Evolutionary conservation across 495 filamentous ascomycete species (phyloP), one percentile per base, ranked within the genome.

Genomic region (Penicillium roqueforti): DNA sequence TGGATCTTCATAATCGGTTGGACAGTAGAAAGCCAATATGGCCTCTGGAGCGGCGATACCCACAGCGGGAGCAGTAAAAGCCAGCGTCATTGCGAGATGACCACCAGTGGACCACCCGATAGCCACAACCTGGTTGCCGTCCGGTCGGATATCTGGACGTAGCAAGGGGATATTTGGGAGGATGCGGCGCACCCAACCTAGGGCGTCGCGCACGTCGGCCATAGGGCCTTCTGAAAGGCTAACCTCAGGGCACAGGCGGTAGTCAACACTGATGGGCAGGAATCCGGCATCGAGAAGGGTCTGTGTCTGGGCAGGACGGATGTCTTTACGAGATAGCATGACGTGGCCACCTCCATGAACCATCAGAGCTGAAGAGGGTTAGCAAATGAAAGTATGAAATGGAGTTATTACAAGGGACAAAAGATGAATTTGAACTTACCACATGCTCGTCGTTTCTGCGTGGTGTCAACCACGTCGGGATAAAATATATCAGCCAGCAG

Each of bases 81-180:
- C 75, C 1, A 75, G 31, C 3, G 72, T 63, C 68, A 82, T 72
- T 11, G 79, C 79, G 0, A 84, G 65, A 19, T 72, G 69, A 1
- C 79, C 81, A 7, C 80, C 80, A 0, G 73, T 68, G 0, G 79
- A 83, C 79, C 79, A 83, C 0, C 81, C 79, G 5, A 84, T 57
- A 1, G 66, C 74, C 7, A 76, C 73, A 10, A 84, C 66, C 37
- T 55, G 65, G 14, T 64, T 44, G 0, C 59, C 59, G 54, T 80
- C 72, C 3, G 77, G 49, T 3, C 41, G 34, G 11, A 79, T 29
- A 23, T 60, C 67, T 1, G 55, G 51, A 6, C 59, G 51, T 7
- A 54, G 28, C 8, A 63, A 55, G 1, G 43, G 2, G 0, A 75
- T 11, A 3, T 29, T 23, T 4, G 78, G 78, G 20, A 81, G 63